Evolutionary conservation across 2,329 filamentous ascomycete genomes (phyloP), one percentile per base, ranked within the genome.

Genomic region (Verruconis gallopava): DNA sequence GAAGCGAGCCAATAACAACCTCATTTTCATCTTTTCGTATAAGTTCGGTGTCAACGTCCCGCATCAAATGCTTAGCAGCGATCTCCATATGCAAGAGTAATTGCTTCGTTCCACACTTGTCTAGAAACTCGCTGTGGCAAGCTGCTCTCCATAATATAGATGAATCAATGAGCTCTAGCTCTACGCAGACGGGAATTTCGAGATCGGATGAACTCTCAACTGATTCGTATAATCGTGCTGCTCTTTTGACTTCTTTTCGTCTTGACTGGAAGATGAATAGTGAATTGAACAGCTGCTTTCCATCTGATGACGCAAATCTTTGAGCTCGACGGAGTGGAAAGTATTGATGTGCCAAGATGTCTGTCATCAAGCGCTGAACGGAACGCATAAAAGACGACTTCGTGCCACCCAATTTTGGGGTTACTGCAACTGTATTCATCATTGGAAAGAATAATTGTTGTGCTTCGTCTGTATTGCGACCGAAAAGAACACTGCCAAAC

Each of bases 361-460:
- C 69, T 1, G 69, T 66, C 58, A 83, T 73, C 46, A 73, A 79
- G 2, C 78, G 72, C 53, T 94, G 85, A 48, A 86, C 69, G 52
- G 88, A 82, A 11, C 65, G 68, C 20, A 94, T 61, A 61, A 93
- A 78, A 1, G 77, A 70, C 1, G 57, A 48, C 0, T 72, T 62
- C 0, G 69, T 76, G 2, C 84, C 84, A 50, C 91, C 81, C 2
- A 94, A 56, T 2, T 88, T 68, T 1, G 72, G 72, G 9, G 86
- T 72, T 5, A 93, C 67, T 0, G 81, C 74, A 0, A 94, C 77
- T 0, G 88, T 94, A 53, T 93, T 95, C 83, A 95, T 94, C 0
- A 82, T 85, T 0, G 88, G 89, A 52, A 94, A 95, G 54, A 88
- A 68, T 11, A 89, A 60, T 19, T 73, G 59, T 34, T 81, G 73